Percentiles rank a stretch among this genome's conserved stretches.
Conservation (phyloP, 192 early-diverging fungal genomes). For the Dimargaris verticillata region DNA sequence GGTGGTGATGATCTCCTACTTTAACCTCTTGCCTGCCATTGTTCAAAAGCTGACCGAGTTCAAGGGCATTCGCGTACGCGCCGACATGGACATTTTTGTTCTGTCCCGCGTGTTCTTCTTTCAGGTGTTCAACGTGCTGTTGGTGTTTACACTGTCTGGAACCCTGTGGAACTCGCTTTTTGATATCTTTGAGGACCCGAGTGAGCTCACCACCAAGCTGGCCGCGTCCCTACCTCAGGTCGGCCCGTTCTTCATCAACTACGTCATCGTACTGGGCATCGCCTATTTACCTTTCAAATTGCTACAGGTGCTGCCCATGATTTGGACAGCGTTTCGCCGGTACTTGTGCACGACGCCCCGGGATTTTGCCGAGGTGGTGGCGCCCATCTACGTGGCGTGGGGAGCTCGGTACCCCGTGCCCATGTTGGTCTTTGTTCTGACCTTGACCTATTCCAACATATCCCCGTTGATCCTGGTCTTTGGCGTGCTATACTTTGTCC, state of each 20-base stretch:
- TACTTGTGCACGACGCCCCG: constrained; percentile 60
- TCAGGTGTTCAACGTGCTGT: constrained; percentile 54
- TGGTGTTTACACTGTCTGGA: constrained; percentile 57
- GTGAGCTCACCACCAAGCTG: constrained; percentile 38
- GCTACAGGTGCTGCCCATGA: constrained; percentile 43
- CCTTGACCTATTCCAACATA: constrained; percentile 64
- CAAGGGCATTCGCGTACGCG: constrained; percentile 25
- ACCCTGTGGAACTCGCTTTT: constrained; percentile 43
- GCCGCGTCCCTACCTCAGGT: constrained; percentile 49
- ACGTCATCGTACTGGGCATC: constrained; percentile 53
- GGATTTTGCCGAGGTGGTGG: constrained; percentile 57
- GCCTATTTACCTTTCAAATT: constrained; percentile 52
- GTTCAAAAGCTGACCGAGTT: constrained; percentile 30
- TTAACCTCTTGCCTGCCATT: constrained; percentile 52
- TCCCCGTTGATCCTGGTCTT: constrained; percentile 52
- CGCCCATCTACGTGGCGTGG: constrained; percentile 52
- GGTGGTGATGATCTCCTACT: constrained; percentile 47
- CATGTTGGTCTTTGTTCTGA: constrained; percentile 54
- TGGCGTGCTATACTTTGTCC: constrained; percentile 44
- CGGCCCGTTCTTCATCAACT: constrained; percentile 65
- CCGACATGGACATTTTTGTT: constrained; percentile 28
- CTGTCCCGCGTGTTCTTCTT: constrained; percentile 58
- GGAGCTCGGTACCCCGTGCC: constrained; percentile 50
- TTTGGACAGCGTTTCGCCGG: constrained; percentile 34
- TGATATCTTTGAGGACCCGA: constrained; percentile 45